phyloP scores from a whole-genome alignment of 768 basidiomycete genomes.

The Phaffia tasmanica region DNA sequence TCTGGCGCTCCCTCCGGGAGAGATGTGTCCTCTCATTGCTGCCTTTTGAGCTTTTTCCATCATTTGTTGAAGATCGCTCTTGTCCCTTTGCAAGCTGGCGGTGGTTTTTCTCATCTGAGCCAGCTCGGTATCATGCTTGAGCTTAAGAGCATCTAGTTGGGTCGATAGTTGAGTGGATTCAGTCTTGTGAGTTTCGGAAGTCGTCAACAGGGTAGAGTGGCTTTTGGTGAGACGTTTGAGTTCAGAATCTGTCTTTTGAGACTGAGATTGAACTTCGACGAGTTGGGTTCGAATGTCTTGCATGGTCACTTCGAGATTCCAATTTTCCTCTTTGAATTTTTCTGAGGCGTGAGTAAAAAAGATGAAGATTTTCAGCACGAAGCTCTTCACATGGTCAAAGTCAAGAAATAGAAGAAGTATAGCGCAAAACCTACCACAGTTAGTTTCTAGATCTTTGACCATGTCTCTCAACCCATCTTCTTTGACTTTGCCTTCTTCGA shows the following conservation, averaged over 20 bases:
- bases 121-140: constrained; percentile 88
- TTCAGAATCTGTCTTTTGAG: constrained; percentile 65
- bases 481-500: constrained; percentile 42
- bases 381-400: neutral
- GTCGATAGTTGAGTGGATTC: constrained; percentile 62
- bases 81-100: constrained; percentile 80
- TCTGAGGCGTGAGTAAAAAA: constrained; percentile 43
- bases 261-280: constrained; percentile 52
- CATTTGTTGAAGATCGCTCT: constrained; percentile 73
- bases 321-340: constrained; percentile 95
- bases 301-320: constrained; percentile 89
- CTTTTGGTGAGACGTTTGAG: constrained; percentile 66
- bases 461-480: constrained; percentile 51
- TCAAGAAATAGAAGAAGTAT: neutral
- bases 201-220: constrained; percentile 60
- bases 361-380: neutral
- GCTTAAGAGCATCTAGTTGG: constrained; percentile 60
- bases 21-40: neutral
- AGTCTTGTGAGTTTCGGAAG: constrained; percentile 72
- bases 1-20: constrained; percentile 14
- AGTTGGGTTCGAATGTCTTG: constrained; percentile 73
- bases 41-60: constrained; percentile 57
- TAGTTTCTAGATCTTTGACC: constrained; percentile 69
- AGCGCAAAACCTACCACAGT: constrained; percentile 50
- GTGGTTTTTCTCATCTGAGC: constrained; percentile 80